These are phyloP conservation scores for barrel medic (Medicago truncatula) DNA, from an alignment of 306 rosid genomes.

Conservation along the genomic window DNA sequence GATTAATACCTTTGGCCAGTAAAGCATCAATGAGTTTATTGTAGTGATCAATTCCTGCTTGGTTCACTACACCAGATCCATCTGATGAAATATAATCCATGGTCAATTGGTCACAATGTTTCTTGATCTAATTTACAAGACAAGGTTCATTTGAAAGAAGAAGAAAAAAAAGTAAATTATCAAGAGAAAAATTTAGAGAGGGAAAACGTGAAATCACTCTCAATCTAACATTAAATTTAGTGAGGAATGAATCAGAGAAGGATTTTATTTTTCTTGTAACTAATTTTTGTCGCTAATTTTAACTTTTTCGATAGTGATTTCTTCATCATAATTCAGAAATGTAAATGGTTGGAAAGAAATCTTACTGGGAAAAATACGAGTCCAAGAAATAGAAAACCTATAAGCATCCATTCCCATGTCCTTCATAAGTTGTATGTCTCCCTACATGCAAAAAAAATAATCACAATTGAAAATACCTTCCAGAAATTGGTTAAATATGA, in stretches of 20 bases:
- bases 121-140: background rate
- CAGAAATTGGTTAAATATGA: background rate
- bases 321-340: too few relatives aligned
- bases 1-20: constrained; percentile 67
- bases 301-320: too few relatives aligned
- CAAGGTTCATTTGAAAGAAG: too few relatives aligned
- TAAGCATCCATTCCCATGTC: constrained; percentile 84
- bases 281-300: too few relatives aligned
- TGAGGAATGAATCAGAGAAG: too few relatives aligned
- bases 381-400: constrained; percentile 82
- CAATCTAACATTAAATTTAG: too few relatives aligned
- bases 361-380: constrained; percentile 74
- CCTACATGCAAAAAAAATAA: constrained; percentile 47
- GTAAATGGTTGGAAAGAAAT: background rate
- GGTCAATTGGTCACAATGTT: background rate
- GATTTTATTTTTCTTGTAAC: too few relatives aligned
- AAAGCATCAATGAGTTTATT: constrained; percentile 77
- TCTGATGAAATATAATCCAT: constrained; percentile 47
- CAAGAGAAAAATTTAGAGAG: too few relatives aligned
- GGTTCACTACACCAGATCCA: constrained; percentile 75
- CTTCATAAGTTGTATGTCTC: constrained; percentile 68
- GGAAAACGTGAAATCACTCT: too few relatives aligned
- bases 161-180: too few relatives aligned
- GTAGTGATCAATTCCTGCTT: constrained; percentile 82
- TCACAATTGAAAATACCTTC: background rate